Evolutionary conservation across 371 early-diverging fungal species (phyloP).

Genomic region (Globomyces sp.): DNA sequence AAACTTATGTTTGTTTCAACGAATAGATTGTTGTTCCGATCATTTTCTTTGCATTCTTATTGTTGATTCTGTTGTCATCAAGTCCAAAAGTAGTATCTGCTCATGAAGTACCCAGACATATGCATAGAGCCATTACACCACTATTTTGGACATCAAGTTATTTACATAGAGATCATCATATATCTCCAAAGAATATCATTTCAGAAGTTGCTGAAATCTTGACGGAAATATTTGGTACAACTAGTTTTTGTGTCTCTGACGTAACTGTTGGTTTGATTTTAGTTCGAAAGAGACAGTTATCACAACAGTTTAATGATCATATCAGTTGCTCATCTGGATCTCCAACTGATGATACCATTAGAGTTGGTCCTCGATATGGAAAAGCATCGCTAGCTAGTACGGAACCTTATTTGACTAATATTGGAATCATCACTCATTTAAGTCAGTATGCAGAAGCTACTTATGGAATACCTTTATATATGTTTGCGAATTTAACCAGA

Average conservation of each 20-base stretch:
- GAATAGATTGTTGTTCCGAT: too few relatives aligned
- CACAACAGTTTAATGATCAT: not conserved
- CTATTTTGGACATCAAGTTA: not conserved
- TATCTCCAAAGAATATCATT: not conserved
- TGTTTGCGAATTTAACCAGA: constrained; percentile 1
- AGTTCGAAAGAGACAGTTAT: constrained; percentile 4
- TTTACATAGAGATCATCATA: not conserved
- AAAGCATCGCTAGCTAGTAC: not conserved
- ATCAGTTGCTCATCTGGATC: not conserved
- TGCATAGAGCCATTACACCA: constrained; percentile 1
- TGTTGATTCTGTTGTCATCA: not conserved
- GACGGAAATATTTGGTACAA: not conserved
- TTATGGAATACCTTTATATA: constrained; percentile 16
- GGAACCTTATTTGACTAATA: not conserved
- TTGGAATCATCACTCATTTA: not conserved
- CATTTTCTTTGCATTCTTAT: too few relatives aligned
- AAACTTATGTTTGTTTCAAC: too few relatives aligned
- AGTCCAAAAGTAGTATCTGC: not conserved
- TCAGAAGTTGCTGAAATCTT: constrained; percentile 6
- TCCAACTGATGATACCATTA: not conserved
- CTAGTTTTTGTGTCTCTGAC: constrained; percentile 3
- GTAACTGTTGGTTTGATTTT: constrained; percentile 13
- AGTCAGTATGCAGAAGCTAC: constrained; percentile 9
- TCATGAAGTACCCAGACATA: not conserved
- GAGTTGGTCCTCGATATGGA: not conserved